A percentile compares a stretch with the other conserved stretches of the same genome.
These are phyloP conservation scores for Raddia guianensis DNA, from an alignment of 176 grass and related monocot species.

Conservation along the genomic window DNA sequence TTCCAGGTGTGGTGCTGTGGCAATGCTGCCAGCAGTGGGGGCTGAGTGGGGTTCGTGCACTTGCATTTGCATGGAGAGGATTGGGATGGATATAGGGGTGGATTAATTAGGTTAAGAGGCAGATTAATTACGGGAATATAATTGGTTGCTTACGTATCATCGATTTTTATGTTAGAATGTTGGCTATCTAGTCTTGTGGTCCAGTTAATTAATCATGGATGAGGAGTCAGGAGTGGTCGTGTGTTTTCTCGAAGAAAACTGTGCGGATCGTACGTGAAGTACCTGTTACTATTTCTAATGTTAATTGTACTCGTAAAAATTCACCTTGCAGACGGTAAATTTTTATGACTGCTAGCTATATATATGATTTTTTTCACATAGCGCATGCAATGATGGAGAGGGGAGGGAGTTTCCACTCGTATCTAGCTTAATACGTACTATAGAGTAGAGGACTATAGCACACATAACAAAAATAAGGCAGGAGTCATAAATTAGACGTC, in stretches of 20 bases:
- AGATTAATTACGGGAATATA: not conserved
- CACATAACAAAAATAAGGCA: no score
- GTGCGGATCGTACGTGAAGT: not conserved
- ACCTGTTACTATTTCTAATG: not conserved
- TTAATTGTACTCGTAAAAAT: no score
- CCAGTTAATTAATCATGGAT: not conserved
- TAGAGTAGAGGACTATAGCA: no score
- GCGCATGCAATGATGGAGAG: no score
- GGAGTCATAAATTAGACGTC: no score
- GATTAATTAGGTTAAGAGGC: not conserved
- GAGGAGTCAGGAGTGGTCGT: not conserved
- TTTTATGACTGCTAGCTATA: no score
- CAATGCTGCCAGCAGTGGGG: constrained; percentile 1
- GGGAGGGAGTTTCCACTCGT: no score
- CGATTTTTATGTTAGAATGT: constrained; percentile 1
- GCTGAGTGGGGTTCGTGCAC: constrained; percentile 9
- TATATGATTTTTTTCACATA: no score
- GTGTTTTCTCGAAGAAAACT: not conserved
- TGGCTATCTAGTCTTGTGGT: not conserved
- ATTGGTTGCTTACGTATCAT: not conserved
- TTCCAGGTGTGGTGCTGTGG: not conserved
- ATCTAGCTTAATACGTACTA: no score
- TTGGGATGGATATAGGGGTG: constrained; percentile 9
- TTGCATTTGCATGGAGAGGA: constrained; percentile 36
- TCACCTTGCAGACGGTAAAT: no score